These are phyloP conservation scores for Fusarium sp. DNA, from an alignment of 2,329 filamentous ascomycete genomes.

Conservation along the genomic window DNA sequence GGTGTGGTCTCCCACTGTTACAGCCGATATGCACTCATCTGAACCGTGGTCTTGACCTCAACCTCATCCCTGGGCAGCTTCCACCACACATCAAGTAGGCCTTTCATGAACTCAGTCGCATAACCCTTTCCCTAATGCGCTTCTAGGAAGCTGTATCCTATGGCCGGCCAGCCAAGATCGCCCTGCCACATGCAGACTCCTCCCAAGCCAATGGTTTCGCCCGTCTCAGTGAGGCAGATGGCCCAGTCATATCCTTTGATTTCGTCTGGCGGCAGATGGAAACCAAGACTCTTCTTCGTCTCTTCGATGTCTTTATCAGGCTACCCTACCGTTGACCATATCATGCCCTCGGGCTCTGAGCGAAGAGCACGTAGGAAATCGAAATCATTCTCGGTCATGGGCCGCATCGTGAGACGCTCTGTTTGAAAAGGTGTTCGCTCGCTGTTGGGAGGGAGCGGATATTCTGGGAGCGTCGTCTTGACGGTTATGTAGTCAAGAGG, in stretches of 20 bases:
- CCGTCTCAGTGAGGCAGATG: constrained; percentile 59
- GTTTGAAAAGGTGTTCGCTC: constrained; percentile 59
- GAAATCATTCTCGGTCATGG: constrained; percentile 61
- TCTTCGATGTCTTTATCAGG: constrained; percentile 58
- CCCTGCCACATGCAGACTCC: constrained; percentile 54
- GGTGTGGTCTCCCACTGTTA: constrained; percentile 61
- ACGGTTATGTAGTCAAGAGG: constrained; percentile 54
- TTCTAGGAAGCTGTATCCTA: constrained; percentile 67
- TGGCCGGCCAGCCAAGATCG: constrained; percentile 64
- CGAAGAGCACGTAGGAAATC: constrained; percentile 63
- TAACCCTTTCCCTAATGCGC: constrained; percentile 67
- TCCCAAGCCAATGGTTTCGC: constrained; percentile 64
- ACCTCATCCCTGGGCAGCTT: constrained; percentile 59
- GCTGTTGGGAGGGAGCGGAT: constrained; percentile 55
- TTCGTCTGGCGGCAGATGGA: constrained; percentile 62
- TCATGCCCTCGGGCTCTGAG: constrained; percentile 70
- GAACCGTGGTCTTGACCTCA: constrained; percentile 54
- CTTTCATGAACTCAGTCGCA: constrained; percentile 66
- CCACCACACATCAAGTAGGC: constrained; percentile 60
- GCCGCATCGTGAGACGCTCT: constrained; percentile 65
- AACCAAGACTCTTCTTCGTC: constrained; percentile 55
- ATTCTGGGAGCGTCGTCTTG: constrained; percentile 60
- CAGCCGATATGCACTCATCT: constrained; percentile 58
- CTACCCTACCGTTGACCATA: constrained; percentile 59
- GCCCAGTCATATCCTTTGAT: constrained; percentile 65